Conservation (phyloP, 345 rosid species). For the Eucalyptus tenuipes region DNA sequence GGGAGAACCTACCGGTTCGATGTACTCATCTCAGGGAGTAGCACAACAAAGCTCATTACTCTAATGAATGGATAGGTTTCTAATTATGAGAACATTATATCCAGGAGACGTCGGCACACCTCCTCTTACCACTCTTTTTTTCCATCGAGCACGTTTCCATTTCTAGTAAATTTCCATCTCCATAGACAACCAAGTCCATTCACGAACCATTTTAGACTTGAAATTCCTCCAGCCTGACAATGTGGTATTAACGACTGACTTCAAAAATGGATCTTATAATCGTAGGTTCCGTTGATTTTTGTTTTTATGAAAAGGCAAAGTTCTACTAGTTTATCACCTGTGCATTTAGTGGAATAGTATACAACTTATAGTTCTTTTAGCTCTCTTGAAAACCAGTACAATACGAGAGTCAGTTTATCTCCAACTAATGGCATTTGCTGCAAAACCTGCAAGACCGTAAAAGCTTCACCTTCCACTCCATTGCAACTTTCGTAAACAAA, state of each 20-base stretch:
- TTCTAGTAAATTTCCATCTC: neutral
- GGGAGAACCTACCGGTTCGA: neutral
- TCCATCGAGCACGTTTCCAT: neutral
- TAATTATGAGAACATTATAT: neutral
- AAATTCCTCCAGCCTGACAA: neutral
- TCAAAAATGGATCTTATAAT: neutral
- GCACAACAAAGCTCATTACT: neutral
- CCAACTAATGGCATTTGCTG: neutral
- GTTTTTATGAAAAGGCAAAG: neutral
- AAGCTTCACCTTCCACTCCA: neutral
- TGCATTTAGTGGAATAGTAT: neutral
- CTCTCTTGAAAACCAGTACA: neutral
- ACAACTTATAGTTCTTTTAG: neutral
- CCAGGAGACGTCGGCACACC: neutral
- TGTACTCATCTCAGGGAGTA: neutral
- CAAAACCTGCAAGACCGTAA: neutral
- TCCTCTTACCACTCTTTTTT: neutral
- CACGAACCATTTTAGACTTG: neutral
- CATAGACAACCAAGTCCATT: neutral
- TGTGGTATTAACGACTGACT: neutral
- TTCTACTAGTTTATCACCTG: neutral
- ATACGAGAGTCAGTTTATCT: neutral
- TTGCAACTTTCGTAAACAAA: neutral
- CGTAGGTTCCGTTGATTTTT: neutral
- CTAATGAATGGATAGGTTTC: neutral